Conservation (phyloP, 768 basidiomycete species). For the Hygrophorus russula region DNA sequence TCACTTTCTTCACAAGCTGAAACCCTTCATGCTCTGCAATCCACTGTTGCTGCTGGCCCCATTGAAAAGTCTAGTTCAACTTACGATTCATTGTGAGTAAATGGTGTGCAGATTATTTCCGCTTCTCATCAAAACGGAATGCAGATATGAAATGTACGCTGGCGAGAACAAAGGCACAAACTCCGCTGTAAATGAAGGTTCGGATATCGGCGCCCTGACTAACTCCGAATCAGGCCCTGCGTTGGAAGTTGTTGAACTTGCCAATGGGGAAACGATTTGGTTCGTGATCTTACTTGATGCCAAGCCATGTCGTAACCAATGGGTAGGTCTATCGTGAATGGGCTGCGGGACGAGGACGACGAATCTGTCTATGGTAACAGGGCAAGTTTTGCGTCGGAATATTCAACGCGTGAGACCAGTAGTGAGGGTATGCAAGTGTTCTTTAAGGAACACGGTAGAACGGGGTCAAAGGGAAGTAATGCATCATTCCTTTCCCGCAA, state of each 20-base stretch:
- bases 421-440: conserved; percentile 59
- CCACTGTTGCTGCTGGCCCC: conserved; percentile 25
- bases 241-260: conserved; percentile 70
- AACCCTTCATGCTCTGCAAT: conserved; percentile 24
- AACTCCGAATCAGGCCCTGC: conserved; percentile 45
- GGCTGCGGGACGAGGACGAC: conserved; percentile 66
- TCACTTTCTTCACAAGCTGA: conserved; percentile 35
- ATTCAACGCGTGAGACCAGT: conserved; percentile 37
- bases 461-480: conserved; percentile 55
- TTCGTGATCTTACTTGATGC: conserved; percentile 17
- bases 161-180: conserved; percentile 39
- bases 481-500: conserved; percentile 53
- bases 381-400: conserved; percentile 66
- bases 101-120: conserved; percentile 6
- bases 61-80: conserved; percentile 59
- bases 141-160: conserved; percentile 73
- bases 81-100: conserved; percentile 69
- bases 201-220: conserved; percentile 17
- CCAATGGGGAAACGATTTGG: conserved; percentile 87
- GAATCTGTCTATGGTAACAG: conserved; percentile 60
- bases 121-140: conserved; percentile 10
- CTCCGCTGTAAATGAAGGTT: conserved; percentile 19
- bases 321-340: conserved; percentile 71
- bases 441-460: conserved; percentile 65
- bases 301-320: background rate